These are phyloP conservation scores for Exophiala aquamarina DNA, from an alignment of 2,329 filamentous ascomycete species.

Conservation along the genomic window DNA sequence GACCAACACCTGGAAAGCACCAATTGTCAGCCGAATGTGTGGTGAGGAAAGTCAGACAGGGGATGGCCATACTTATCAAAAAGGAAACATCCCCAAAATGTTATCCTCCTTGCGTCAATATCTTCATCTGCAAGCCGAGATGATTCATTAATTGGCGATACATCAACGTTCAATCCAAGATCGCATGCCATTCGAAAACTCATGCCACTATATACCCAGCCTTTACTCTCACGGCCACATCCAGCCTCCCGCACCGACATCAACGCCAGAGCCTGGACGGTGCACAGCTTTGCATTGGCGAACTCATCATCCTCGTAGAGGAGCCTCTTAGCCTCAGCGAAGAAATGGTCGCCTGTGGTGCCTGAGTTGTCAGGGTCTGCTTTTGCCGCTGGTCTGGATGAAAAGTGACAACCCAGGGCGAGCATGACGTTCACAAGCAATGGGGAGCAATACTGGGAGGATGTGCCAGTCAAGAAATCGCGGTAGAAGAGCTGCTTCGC, in stretches of 20 bases:
- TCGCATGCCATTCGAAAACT: slow-evolving; percentile 97
- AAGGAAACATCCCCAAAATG: slow-evolving; percentile 97
- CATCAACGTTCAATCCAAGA: slow-evolving; percentile 84
- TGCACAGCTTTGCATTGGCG: slow-evolving; percentile 82
- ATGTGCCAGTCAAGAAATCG: slow-evolving; percentile 72
- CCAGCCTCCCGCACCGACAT: slow-evolving; percentile 97
- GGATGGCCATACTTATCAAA: slow-evolving; percentile 72
- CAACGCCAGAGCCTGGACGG: slow-evolving; percentile 86
- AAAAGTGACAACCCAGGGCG: slow-evolving; percentile 91
- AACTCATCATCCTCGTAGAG: slow-evolving; percentile 92
- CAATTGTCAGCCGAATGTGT: slow-evolving; percentile 17
- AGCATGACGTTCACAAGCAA: slow-evolving; percentile 92
- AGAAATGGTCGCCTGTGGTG: slow-evolving; percentile 94
- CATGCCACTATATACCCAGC: slow-evolving; percentile 98
- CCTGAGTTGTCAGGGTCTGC: slow-evolving; percentile 70
- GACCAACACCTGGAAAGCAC: slow-evolving; percentile 71
- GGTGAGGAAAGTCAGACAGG: background rate
- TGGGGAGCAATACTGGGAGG: slow-evolving; percentile 79
- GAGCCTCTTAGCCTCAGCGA: slow-evolving; percentile 85
- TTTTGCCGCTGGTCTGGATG: slow-evolving; percentile 70
- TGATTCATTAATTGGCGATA: slow-evolving; percentile 62
- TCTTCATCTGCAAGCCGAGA: slow-evolving; percentile 73
- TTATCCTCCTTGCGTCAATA: slow-evolving; percentile 83
- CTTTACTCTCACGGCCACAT: slow-evolving; percentile 88
- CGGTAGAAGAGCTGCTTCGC: slow-evolving; percentile 83